Base-by-base conservation (phyloP, 2,329 filamentous ascomycete genomes). In the Penicillium sp. region DNA sequence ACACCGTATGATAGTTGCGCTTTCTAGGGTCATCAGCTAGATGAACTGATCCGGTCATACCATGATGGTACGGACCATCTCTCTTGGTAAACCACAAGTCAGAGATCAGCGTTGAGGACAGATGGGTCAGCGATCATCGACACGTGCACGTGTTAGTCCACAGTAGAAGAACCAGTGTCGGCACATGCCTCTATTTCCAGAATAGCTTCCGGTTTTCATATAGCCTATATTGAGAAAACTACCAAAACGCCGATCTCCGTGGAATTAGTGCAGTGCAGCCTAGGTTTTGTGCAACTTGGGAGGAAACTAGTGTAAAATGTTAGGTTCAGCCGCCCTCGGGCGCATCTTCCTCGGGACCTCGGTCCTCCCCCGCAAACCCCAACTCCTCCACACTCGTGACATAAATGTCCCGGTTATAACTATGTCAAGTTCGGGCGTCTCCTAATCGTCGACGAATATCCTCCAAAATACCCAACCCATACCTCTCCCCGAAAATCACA, bases 331-430 rank as follows among this genome's bases (percentile, higher is more conserved):
- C 27, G 44, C 43, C 55, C 55, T 56, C 44, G 35, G 41, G 54
- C 37, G 39, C 22, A 37, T 36, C 65, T 66, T 62, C 69, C 71
- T 74, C 71, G 70, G 71, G 69, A 73, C 71, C 71, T 73, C 70
- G 71, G 71, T 64, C 67, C 41, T 63, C 70, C 70, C 71, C 70
- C 67, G 70, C 70, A 72, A 62, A 53, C 59, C 50, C 54, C 22
- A 60, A 50, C 57, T 40, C 50, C 50, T 59, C 60, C 47, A 59
- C 61, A 61, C 57, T 54, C 41, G 49, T 24, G 22, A 50, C 50
- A 41, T 36, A 58, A 41, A 37, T 40, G 19, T 50, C 35, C 55
- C 24, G 1, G 3, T n/a, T 58, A 52, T 53, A 53, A 41, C 41
- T 24, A n/a, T 41, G 27, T 36, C 50, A 18, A 27, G 16, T 31